Evolutionary conservation across 768 basidiomycete species (phyloP), one percentile per base, ranked within the genome.

Genomic region (Russula sp.): DNA sequence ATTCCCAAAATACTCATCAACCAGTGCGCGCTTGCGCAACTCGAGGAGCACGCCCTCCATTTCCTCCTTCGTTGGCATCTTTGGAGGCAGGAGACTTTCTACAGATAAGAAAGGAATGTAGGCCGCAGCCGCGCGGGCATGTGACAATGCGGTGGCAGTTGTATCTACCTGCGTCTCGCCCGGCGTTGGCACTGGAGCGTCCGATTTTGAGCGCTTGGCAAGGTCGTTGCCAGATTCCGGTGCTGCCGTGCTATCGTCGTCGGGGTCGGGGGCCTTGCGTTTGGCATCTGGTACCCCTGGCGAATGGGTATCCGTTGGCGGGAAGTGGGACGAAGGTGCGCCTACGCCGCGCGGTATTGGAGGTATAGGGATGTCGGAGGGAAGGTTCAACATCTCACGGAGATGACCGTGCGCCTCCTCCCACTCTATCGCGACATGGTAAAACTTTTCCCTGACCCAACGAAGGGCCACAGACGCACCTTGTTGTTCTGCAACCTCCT

Each of bases 31-130:
- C 75, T 96, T 95, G 70, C 88, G 79, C 64, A 93, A 75, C 32
- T 80, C 81, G 59, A 97, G 78, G 57, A 97, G 71, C 10, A 89
- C 81, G 22, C 73, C 71, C 70, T 91, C 91, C 88, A 92, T 87
- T 72, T 95, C 90, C 49, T 83, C 81, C 59, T 81, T 78, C 1
- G 82, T 83, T 1, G 90, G 89, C 73, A 95, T 72, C 66, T 81
- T 85, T 0, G 93, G 93, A 11, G 86, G 83, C 56, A 90, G 69
- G 9, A 96, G 79, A 61, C 86, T 79, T 64, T 87, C 85, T 20
- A 85, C 75, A 20, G 83, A 76, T n/a, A 95, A 76, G 74, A 93
- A 89, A 3, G 86, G 79, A 16, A 93, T 87, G 67, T 83, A 82
- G 3, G 86, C 77, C 0, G 86, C 85, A 14, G 83, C 85, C n/a